Evolutionary conservation across 108 stramenopile species (phyloP), one percentile per base, ranked within the genome.

Genomic region (Fragilaria crotonensis): DNA sequence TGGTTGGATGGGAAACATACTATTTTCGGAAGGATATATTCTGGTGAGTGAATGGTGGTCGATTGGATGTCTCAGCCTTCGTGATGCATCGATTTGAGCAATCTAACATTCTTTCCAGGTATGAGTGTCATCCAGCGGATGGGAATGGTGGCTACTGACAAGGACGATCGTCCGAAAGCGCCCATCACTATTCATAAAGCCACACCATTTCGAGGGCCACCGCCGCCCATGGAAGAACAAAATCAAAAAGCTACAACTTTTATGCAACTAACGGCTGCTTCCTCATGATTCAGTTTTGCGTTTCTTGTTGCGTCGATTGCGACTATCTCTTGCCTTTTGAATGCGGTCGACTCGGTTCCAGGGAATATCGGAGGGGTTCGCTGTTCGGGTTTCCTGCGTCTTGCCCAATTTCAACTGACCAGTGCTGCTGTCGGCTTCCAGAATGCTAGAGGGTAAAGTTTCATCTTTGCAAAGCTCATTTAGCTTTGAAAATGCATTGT

Each of bases 1-100:
- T 95, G 96, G 60, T 61, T 99, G 48, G 95, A 99, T 71, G 95
- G 95, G 70, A 66, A 88, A 41, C 95, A 97, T 70, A 94, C 95
- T 46, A 93, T 97, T 14, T 97, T 99, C 61, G 98, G 96, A 9
- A 78, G 83, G 59, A 76, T 99, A 56, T 41, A 41, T 41, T 41
- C 36, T 41, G 36, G 36, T 41, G 14, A 7, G 36, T 41, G 7
- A n/a, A n/a, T n/a, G 63, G 89, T 54, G 95, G 96, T 57, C 96
- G 98, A 3, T 90, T 90, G 71, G 98, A 97, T 45, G 84, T 87
- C 0, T 72, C 97, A 47, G 98, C 2, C 36, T 41, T 11, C 7
- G 7, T 41, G 36, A 41, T 41, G 14, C 36, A 41, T 41, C 14
- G 11, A 41, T 41, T 11, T 14, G 36, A 41, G 11, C 14, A 14